A percentile compares a stretch with the other conserved stretches of the same genome.
phyloP scores from a whole-genome alignment of 2,329 filamentous ascomycete genomes.

The Scytalidium lignicola region DNA sequence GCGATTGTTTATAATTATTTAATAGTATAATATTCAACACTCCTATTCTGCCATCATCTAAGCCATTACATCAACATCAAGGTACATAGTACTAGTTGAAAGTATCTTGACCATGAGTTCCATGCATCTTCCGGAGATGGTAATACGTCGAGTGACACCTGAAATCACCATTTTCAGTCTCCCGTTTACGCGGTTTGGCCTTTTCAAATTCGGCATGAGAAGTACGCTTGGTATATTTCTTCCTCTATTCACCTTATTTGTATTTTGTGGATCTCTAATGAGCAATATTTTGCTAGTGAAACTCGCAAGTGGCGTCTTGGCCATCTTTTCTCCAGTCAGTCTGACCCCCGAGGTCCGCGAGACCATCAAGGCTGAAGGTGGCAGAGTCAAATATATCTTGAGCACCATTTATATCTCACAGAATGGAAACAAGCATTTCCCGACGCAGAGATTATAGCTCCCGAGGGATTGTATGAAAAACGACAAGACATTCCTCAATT shows the following conservation, averaged over 20 bases:
- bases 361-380: conserved; percentile 39
- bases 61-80: too few species aligned
- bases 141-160: neutral
- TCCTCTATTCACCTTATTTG: neutral
- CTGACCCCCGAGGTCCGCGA: conserved; percentile 53
- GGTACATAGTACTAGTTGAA: too few species aligned
- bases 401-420: conserved; percentile 63
- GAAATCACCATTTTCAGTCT: neutral
- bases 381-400: conserved; percentile 58
- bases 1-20: too few species aligned
- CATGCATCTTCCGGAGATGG: neutral
- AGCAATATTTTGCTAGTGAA: conserved; percentile 41
- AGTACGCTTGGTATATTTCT: neutral
- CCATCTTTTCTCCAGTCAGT: conserved; percentile 61
- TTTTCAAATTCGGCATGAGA: neutral
- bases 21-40: too few species aligned
- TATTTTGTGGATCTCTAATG: neutral
- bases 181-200: neutral
- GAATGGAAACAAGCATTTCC: conserved; percentile 60
- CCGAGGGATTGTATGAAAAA: conserved; percentile 57
- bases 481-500: conserved; percentile 36
- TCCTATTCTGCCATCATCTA: too few species aligned
- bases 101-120: neutral
- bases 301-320: conserved; percentile 53
- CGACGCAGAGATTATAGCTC: conserved; percentile 56